These are phyloP conservation scores for Sergeia podlipaevii DNA, from an alignment of 208 protist species.

Conservation along the genomic window DNA sequence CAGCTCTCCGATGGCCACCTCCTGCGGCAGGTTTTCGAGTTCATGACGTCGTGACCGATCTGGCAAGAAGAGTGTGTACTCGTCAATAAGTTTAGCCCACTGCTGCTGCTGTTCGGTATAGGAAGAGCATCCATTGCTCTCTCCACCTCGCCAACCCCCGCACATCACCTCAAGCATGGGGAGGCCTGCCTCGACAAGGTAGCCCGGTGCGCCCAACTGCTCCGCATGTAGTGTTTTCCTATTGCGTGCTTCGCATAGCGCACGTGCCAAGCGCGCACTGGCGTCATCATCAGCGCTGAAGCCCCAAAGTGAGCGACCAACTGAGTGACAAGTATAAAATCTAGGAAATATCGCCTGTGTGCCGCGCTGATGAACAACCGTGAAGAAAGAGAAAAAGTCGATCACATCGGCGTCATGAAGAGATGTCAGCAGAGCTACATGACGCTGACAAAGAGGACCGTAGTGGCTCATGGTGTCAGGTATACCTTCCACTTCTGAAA, in stretches of 20 bases:
- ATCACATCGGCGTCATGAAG: too few species aligned
- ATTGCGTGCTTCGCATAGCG: too few species aligned
- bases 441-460: neutral
- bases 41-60: slow-evolving; percentile 79
- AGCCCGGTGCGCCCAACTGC: slow-evolving; percentile 8
- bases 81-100: slow-evolving; percentile 48
- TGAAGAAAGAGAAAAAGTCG: too few species aligned
- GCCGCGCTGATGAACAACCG: too few species aligned
- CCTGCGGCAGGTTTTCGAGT: slow-evolving; percentile 80
- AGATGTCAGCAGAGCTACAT: neutral
- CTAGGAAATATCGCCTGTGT: too few species aligned
- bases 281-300: too few species aligned
- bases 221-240: slow-evolving; percentile 6
- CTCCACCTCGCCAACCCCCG: neutral
- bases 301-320: too few species aligned
- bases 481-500: neutral
- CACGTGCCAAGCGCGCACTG: too few species aligned
- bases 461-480: neutral
- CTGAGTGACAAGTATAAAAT: too few species aligned
- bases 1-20: slow-evolving; percentile 75
- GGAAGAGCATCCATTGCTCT: neutral
- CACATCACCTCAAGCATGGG: slow-evolving; percentile 12
- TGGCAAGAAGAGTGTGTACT: slow-evolving; percentile 59
- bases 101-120: neutral
- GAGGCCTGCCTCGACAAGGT: neutral